phyloP scores from a whole-genome alignment of 306 rosid genomes.

The Cucumis melo region DNA sequence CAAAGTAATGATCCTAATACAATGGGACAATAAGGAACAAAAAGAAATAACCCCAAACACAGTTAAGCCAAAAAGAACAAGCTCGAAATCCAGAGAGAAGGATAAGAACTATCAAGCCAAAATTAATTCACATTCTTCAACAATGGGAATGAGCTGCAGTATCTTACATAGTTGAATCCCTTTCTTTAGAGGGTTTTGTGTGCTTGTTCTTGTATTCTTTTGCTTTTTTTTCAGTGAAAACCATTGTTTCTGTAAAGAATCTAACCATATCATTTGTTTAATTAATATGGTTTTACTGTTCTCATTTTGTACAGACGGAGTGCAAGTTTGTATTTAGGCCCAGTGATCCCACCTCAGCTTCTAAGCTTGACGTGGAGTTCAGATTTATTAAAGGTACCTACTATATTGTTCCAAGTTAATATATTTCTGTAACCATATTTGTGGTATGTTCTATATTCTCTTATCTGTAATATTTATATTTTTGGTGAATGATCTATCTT shows the following conservation, averaged over 20 bases:
- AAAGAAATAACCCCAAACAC: too few species aligned
- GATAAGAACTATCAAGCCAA: too few species aligned
- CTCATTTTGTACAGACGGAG: slow-evolving; percentile 31
- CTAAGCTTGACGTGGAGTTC: slow-evolving; percentile 56
- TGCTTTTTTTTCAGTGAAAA: too few species aligned
- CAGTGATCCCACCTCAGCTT: slow-evolving; percentile 49
- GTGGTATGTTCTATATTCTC: background rate
- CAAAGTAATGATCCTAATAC: too few species aligned
- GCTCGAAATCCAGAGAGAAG: too few species aligned
- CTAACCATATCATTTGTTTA: background rate
- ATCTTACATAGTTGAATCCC: too few species aligned
- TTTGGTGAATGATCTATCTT: background rate
- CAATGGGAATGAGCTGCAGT: too few species aligned
- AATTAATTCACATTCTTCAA: too few species aligned
- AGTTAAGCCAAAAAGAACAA: too few species aligned
- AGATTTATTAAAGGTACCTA: slow-evolving; percentile 38
- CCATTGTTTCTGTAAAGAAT: background rate
- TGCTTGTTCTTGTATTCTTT: too few species aligned
- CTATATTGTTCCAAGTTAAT: background rate
- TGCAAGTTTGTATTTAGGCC: slow-evolving; percentile 48
- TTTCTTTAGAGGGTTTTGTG: too few species aligned
- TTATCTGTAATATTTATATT: background rate
- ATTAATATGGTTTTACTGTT: background rate
- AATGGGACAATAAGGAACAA: too few species aligned
- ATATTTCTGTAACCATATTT: background rate